A percentile compares a stretch with the other conserved stretches of the same genome.
These are phyloP conservation scores for Phytopythium delawarense DNA, from an alignment of 352 stramenopile species.

Conservation along the genomic window DNA sequence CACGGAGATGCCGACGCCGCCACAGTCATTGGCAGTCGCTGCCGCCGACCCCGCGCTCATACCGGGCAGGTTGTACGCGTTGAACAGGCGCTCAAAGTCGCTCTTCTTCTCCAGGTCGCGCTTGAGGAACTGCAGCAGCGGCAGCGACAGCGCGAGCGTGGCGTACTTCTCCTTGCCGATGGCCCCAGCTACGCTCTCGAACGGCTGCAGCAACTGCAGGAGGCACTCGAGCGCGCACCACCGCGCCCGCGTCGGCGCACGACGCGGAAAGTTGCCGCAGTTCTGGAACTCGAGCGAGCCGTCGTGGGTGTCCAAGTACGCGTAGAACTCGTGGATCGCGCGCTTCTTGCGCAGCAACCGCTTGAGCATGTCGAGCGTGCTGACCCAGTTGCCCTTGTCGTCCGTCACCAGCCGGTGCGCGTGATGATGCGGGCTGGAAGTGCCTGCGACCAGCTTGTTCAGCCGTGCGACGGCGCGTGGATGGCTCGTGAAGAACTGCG, in stretches of 20 bases:
- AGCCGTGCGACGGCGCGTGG: slow-evolving; percentile 35
- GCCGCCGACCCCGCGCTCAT: not conserved
- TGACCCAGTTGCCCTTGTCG: slow-evolving; percentile 38
- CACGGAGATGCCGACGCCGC: not conserved
- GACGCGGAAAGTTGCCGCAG: slow-evolving; percentile 14
- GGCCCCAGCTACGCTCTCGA: slow-evolving; percentile 39
- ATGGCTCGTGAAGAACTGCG: slow-evolving; percentile 44
- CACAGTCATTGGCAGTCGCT: not conserved
- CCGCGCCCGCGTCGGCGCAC: slow-evolving; percentile 25
- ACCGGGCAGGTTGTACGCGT: slow-evolving; percentile 9
- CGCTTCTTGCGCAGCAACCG: slow-evolving; percentile 33
- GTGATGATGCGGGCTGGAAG: slow-evolving; percentile 24
- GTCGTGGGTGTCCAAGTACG: slow-evolving; percentile 35
- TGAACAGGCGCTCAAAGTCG: slow-evolving; percentile 40
- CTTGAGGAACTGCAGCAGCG: slow-evolving; percentile 40
- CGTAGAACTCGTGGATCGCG: slow-evolving; percentile 43
- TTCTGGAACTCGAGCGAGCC: slow-evolving; percentile 30
- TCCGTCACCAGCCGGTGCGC: slow-evolving; percentile 36
- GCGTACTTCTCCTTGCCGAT: slow-evolving; percentile 43
- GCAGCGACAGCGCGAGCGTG: slow-evolving; percentile 30
- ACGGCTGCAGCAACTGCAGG: slow-evolving; percentile 35
- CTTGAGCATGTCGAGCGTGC: slow-evolving; percentile 46
- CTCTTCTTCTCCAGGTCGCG: slow-evolving; percentile 40
- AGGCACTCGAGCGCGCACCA: slow-evolving; percentile 43
- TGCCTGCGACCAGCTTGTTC: slow-evolving; percentile 30